Base-by-base conservation (phyloP, 2,329 filamentous ascomycete species). In the Massarina eburnea region DNA sequence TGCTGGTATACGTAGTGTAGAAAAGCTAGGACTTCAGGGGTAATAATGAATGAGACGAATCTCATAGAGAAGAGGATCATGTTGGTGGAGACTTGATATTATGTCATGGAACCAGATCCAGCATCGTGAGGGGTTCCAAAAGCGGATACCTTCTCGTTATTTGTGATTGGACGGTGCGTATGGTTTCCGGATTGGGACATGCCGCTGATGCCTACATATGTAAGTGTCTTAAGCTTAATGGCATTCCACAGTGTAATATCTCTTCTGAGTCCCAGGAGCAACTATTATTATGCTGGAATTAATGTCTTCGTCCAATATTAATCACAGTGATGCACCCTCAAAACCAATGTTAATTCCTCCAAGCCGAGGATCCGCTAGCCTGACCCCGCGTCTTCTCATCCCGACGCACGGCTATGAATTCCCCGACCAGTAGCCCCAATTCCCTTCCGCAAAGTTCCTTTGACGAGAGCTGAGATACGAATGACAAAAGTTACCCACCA, bases 401-500 rank as follows among this genome's bases (percentile, higher is more conserved):
- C 10, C 14, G 15, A 26, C 33, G 39, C 43, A 36, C 52, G 52
- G 40, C 43, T 58, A 58, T 37, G 27, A 48, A 51, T 58, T 51
- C 55, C 55, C 35, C 48, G 46, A 19, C 39, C 9, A 42, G 52
- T 46, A 45, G 47, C 19, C 17, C 33, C 6, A 26, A 26, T 10
- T 26, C 10, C 6, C 10, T 26, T 26, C 10, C 24, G n/a, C 24
- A 26, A 7, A 6, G 10, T 26, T 26, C 6, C 10, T 30, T 8
- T 14, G 27, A 30, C 27, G 27, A 14, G 12, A 8, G 12, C 27
- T n/a, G n/a, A 14, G 22, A 27, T 26, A 15, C 19, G 27, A 40
- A 10, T 38, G 18, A 36, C 22, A 24, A 9, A 41, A 14, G 14
- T 15, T n/a, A 26, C 18, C 27, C 17, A 17, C 21, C n/a, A 17